phyloP scores from a whole-genome alignment of 306 rosid genomes.

The Corylus americana region DNA sequence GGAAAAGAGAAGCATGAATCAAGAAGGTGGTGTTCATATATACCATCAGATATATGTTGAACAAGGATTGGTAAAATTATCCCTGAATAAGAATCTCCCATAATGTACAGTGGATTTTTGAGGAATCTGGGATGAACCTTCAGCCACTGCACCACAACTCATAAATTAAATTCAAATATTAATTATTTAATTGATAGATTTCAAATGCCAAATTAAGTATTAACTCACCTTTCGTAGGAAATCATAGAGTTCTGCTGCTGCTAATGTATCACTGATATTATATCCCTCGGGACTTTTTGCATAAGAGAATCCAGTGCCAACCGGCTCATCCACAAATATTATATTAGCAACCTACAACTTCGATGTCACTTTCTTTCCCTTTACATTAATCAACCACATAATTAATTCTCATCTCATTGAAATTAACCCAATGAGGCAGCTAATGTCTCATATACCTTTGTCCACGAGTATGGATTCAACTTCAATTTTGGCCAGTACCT shows the following conservation, averaged over 20 bases:
- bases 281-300: constrained; percentile 17
- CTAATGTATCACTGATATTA: not conserved
- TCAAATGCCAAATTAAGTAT: too few species aligned
- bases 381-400: not conserved
- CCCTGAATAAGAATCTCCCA: constrained; percentile 60
- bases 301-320: constrained; percentile 37
- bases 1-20: not conserved
- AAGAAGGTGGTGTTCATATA: not conserved
- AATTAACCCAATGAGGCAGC: not conserved
- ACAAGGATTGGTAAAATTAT: constrained; percentile 29
- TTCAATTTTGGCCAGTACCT: constrained; percentile 14
- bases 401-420: too few species aligned
- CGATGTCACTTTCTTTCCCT: not conserved
- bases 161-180: not conserved
- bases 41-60: constrained; percentile 48
- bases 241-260: constrained; percentile 5
- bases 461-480: constrained; percentile 32
- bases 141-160: constrained; percentile 23
- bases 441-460: constrained; percentile 6
- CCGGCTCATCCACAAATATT: constrained; percentile 31
- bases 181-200: not conserved
- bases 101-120: constrained; percentile 47
- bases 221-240: constrained; percentile 19
- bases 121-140: not conserved
- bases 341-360: constrained; percentile 28